A percentile compares a stretch with the other conserved stretches of the same genome.
These are phyloP conservation scores for Fusarium sacchari DNA, from an alignment of 2,329 filamentous ascomycete genomes.

Conservation along the genomic window DNA sequence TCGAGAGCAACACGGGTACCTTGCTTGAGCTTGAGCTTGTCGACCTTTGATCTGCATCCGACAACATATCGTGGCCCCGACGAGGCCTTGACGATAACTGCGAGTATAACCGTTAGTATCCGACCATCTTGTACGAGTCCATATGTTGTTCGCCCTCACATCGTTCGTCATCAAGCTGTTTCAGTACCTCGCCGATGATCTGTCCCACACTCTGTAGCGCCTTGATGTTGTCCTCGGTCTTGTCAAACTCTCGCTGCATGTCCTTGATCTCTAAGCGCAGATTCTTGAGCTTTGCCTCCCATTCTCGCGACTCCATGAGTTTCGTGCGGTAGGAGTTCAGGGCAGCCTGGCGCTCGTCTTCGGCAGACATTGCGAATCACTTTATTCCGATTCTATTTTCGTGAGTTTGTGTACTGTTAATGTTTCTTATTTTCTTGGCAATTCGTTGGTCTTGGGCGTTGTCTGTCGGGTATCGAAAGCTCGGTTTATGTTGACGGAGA, in stretches of 20 bases:
- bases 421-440: not conserved
- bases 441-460: not conserved
- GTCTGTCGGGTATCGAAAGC: constrained; percentile 23
- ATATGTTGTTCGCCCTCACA: constrained; percentile 70
- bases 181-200: constrained; percentile 98
- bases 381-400: constrained; percentile 1
- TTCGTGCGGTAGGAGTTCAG: constrained; percentile 82
- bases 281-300: constrained; percentile 97
- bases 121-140: constrained; percentile 5
- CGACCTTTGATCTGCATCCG: constrained; percentile 97
- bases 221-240: constrained; percentile 99
- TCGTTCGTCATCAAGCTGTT: constrained; percentile 98
- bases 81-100: constrained; percentile 98
- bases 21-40: constrained; percentile 97
- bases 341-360: constrained; percentile 73
- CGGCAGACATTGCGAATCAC: constrained; percentile 58
- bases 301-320: constrained; percentile 94
- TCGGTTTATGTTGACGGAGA: constrained; percentile 24
- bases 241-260: constrained; percentile 92
- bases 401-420: not conserved
- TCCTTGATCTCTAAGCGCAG: constrained; percentile 96
- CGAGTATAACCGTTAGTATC: constrained; percentile 32
- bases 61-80: constrained; percentile 98
- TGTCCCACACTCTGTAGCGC: constrained; percentile 98
- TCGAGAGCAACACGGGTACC: constrained; percentile 97